Percentiles rank a stretch among this genome's conserved stretches.
Conservation (phyloP, 1,139 yeast genomes). For the Saccharomyces uvarum region DNA sequence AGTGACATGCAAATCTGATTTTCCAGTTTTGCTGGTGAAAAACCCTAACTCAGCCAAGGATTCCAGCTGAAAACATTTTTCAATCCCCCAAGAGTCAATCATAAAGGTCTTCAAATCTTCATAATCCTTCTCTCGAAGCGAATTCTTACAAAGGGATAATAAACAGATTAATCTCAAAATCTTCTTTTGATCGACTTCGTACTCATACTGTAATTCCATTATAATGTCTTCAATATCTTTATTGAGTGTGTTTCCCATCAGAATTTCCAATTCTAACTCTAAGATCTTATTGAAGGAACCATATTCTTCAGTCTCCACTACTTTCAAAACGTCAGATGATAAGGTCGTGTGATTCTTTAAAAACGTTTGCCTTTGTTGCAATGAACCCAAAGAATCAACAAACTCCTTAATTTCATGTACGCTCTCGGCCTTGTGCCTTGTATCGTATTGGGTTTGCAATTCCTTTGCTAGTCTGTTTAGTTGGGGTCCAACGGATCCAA, state of each 20-base stretch:
- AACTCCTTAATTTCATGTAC: slow-evolving; percentile 62
- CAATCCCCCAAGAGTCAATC: slow-evolving; percentile 28
- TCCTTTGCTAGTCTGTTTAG: slow-evolving; percentile 63
- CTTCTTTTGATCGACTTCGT: slow-evolving; percentile 12
- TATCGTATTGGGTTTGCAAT: slow-evolving; percentile 62
- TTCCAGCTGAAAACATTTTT: slow-evolving; percentile 22
- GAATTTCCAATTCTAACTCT: slow-evolving; percentile 55
- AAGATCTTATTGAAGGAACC: slow-evolving; percentile 47
- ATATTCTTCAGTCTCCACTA: slow-evolving; percentile 39
- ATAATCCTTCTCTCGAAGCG: slow-evolving; percentile 26
- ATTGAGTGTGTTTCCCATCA: slow-evolving; percentile 22
- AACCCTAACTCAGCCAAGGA: slow-evolving; percentile 19
- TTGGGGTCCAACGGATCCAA: slow-evolving; percentile 69
- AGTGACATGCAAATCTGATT: slow-evolving; percentile 3
- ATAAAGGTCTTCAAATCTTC: slow-evolving; percentile 22
- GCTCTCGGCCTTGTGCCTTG: slow-evolving; percentile 50
- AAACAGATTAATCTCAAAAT: slow-evolving; percentile 23
- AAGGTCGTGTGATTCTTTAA: slow-evolving; percentile 69
- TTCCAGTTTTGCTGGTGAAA: slow-evolving; percentile 15
- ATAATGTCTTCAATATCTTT: slow-evolving; percentile 19
- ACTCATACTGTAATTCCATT: slow-evolving; percentile 24
- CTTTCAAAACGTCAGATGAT: slow-evolving; percentile 58
- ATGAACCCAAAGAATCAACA: slow-evolving; percentile 59
- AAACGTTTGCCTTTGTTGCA: slow-evolving; percentile 61
- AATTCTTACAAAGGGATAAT: slow-evolving; percentile 22